Conservation (phyloP, 2,329 filamentous ascomycete genomes). For the Penicillium sp. region DNA sequence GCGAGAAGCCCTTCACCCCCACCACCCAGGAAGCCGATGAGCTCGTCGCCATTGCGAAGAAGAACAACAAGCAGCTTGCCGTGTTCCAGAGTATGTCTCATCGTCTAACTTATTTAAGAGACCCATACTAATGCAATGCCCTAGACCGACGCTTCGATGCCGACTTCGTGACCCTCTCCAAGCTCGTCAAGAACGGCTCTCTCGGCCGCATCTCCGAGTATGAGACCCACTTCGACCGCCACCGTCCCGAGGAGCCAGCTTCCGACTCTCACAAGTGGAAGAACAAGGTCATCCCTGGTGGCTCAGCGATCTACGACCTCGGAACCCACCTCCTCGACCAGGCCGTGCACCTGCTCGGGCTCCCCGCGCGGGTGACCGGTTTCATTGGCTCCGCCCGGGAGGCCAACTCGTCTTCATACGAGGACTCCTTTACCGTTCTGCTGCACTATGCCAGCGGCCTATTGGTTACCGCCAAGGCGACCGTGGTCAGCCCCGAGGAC, state of each 20-base stretch:
- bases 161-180: conserved; percentile 70
- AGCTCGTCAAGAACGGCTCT: conserved; percentile 58
- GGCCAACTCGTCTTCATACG: conserved; percentile 52
- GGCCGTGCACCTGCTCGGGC: conserved; percentile 67
- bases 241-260: conserved; percentile 58
- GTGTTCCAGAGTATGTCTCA: conserved; percentile 64
- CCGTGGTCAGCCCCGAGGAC: conserved; percentile 66
- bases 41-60: conserved; percentile 58
- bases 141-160: conserved; percentile 70
- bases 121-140: conserved; percentile 4
- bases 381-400: conserved; percentile 67
- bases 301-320: conserved; percentile 70
- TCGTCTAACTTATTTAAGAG: background rate
- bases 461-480: conserved; percentile 68
- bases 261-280: conserved; percentile 61
- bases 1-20: conserved; percentile 81
- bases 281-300: conserved; percentile 62
- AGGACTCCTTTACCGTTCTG: conserved; percentile 60
- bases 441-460: conserved; percentile 65
- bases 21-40: conserved; percentile 66
- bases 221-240: conserved; percentile 77
- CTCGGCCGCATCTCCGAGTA: conserved; percentile 75
- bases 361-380: conserved; percentile 65
- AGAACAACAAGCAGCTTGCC: conserved; percentile 56
- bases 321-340: conserved; percentile 77